Evolutionary conservation across 2,329 filamentous ascomycete genomes (phyloP), one percentile per base, ranked within the genome.

Genomic region (Neofusicoccum laricinum): DNA sequence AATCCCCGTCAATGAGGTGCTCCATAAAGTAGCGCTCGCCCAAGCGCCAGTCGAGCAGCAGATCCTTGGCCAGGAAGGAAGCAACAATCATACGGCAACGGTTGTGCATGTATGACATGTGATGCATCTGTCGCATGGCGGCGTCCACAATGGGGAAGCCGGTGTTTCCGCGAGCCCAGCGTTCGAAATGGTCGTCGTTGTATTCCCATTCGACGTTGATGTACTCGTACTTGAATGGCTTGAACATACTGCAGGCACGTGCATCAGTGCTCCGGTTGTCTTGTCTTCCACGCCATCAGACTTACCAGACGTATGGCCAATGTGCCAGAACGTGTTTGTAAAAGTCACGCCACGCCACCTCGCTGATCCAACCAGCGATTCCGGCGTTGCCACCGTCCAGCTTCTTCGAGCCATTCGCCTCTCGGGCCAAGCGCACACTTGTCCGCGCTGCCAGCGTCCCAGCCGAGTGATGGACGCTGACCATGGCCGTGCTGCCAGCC

Each of bases 1-100:
- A 92, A 72, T 93, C 91, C 15, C 90, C 90, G 70, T 94, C 91
- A 64, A 93, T 85, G 7, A 93, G 80, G 67, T 90, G 82, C 72
- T 91, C 87, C 90, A 95, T 95, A 75, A 96, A 96, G 73, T 88
- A 92, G 1, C 82, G 81, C 78, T 96, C 92, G 4, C 92, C 92
- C 75, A 90, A 86, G 6, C 92, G 86, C 91, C 92, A 96, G 76
- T 96, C 92, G 14, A 95, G 79, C 11, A 94, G 81, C 0, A 96
- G 81, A 69, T 96, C 90, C 72, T 96, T 96, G 51, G 88, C 82
- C 0, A 96, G 80, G 72, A 95, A 96, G 0, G 87, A 93, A 0
- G 91, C 90, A 2, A 90, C 88, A 50, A 93, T 87, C 92, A 96
- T 96, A 32, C 92, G 88, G 70, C 88, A 88, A 10, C 92, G 87